A percentile compares a stretch with the other conserved stretches of the same genome.
These are phyloP conservation scores for Exobasidium cylindrosporum DNA, from an alignment of 1,284 basidiomycete genomes.

Conservation along the genomic window DNA sequence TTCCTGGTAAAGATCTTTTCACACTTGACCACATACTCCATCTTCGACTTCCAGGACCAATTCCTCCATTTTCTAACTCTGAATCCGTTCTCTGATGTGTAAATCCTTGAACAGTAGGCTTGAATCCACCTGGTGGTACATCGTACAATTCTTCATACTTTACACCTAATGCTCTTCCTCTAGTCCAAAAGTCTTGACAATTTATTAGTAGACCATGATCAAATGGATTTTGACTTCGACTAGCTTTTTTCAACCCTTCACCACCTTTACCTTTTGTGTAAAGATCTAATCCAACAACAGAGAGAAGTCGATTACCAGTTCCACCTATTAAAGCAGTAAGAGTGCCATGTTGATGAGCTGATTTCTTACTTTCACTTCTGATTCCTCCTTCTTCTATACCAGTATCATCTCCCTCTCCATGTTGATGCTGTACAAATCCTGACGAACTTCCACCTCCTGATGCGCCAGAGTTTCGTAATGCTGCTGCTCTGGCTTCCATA, in stretches of 20 bases:
- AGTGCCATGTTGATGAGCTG: conserved; percentile 6
- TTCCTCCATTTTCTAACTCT: not conserved
- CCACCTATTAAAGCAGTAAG: conserved; percentile 4
- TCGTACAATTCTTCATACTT: conserved; percentile 88
- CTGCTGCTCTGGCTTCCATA: conserved; percentile 21
- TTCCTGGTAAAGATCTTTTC: conserved; percentile 1
- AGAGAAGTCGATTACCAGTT: conserved; percentile 68
- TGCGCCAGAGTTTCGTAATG: conserved; percentile 4
- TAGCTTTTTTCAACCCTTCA: conserved; percentile 67
- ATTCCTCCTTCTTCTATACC: conserved; percentile 12
- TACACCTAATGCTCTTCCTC: conserved; percentile 76
- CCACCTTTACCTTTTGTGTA: conserved; percentile 87
- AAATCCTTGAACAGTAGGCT: not conserved
- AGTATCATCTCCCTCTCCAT: not conserved
- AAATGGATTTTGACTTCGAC: conserved; percentile 82
- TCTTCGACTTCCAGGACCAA: not conserved
- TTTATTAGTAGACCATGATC: conserved; percentile 79
- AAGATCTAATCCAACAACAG: conserved; percentile 83
- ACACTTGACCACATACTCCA: conserved; percentile 13
- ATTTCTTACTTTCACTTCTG: not conserved
- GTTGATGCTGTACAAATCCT: conserved; percentile 5
- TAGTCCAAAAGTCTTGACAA: conserved; percentile 90
- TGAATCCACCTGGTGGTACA: conserved; percentile 57
- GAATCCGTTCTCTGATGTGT: not conserved
- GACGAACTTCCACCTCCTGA: not conserved